phyloP scores from a whole-genome alignment of 2,329 filamentous ascomycete species.

The Mycosphaerella sp. region DNA sequence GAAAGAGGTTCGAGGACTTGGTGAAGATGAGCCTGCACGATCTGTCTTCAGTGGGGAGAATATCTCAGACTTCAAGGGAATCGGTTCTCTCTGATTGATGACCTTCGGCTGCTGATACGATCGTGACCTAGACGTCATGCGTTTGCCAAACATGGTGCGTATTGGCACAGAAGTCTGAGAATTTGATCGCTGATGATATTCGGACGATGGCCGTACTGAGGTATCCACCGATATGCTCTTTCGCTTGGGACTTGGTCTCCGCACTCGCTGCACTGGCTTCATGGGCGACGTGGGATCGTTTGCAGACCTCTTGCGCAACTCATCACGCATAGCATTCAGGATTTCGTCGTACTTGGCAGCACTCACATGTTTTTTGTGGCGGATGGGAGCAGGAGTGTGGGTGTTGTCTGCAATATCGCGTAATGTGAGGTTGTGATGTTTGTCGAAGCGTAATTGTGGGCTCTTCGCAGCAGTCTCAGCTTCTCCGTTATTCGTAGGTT shows the following conservation, averaged over 20 bases:
- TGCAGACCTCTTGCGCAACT: slow-evolving; percentile 25
- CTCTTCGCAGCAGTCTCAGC: slow-evolving; percentile 6
- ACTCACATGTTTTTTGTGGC: slow-evolving; percentile 14
- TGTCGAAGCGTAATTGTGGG: slow-evolving; percentile 25
- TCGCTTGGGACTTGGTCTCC: slow-evolving; percentile 11
- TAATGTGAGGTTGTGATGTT: slow-evolving; percentile 27
- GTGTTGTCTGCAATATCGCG: slow-evolving; percentile 21
- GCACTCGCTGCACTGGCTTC: slow-evolving; percentile 11
- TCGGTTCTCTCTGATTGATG: slow-evolving; percentile 25
- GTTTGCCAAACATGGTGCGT: slow-evolving; percentile 23
- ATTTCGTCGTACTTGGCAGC: slow-evolving; percentile 31
- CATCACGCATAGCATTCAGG: slow-evolving; percentile 33
- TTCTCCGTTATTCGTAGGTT: slow-evolving; percentile 7
- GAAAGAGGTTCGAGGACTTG: slow-evolving; percentile 12
- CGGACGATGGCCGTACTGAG: slow-evolving; percentile 8
- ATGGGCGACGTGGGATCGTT: slow-evolving; percentile 12
- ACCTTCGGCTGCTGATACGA: slow-evolving; percentile 31
- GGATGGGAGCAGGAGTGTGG: slow-evolving; percentile 11
- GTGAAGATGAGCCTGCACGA: slow-evolving; percentile 13
- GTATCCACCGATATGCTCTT: slow-evolving; percentile 15
- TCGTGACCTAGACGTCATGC: slow-evolving; percentile 25
- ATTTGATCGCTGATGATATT: slow-evolving; percentile 21
- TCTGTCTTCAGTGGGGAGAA: slow-evolving; percentile 33
- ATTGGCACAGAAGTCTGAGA: slow-evolving; percentile 27
- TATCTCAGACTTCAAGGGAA: slow-evolving; percentile 31